Evolutionary conservation across 1,139 yeast genomes (phyloP), one percentile per base, ranked within the genome.

Genomic region (Kodamaea sp.): DNA sequence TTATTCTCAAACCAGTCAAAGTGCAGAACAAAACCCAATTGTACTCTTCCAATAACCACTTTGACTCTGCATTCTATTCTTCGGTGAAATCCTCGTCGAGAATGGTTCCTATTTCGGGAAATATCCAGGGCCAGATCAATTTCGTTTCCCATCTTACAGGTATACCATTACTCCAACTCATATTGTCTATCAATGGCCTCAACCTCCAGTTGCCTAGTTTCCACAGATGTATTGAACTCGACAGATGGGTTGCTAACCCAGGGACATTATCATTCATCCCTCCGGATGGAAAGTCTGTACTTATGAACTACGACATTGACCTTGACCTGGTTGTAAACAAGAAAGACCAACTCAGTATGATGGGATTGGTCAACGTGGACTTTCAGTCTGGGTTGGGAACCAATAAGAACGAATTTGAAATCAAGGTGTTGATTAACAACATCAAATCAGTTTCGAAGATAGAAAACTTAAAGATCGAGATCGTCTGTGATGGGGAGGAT

Each of bases 271-370:
- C 79, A 11, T 87, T 90, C 50, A 73, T 85, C 14, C 98, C 98
- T 3, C 96, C 97, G 0, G 97, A 92, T 57, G 97, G 95, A 4
- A 73, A 67, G 42, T 77, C 80, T 26, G 68, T 74, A 4, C 57
- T 92, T 13, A 74, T 83, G 72, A 64, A 75, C 15, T 92, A 92
- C 53, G 67, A 75, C 5, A 57, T 85, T 21, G 86, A 85, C 39
- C 55, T 76, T 24, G 57, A 57, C 34, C 32, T 50, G 33, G 29
- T 61, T 36, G 50, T 52, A 31, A 38, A 36, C 10, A 32, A 21
- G 26, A 46, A 43, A 15, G 50, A 52, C 12, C 59, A 55, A 26
- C 38, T 46, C 24, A 51, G 50, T 12, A 48, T 57, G 55, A 46
- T 73, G 14, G 94, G 92, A 0, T 53, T 80, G 7, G 71, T 88